These are phyloP conservation scores for Termitomyces sp. DNA, from an alignment of 1,284 basidiomycete genomes.

Conservation along the genomic window DNA sequence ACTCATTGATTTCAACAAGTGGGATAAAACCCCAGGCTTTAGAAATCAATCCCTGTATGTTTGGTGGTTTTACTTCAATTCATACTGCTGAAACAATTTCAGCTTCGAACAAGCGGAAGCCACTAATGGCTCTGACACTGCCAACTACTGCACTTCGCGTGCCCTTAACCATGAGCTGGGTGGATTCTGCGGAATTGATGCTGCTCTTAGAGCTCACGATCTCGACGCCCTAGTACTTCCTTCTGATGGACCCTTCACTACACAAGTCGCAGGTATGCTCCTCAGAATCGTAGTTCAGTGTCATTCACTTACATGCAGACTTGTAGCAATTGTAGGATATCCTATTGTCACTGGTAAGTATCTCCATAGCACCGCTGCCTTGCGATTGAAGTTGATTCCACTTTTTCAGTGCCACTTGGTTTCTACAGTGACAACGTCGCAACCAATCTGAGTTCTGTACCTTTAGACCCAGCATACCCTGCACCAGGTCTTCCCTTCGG, in stretches of 20 bases:
- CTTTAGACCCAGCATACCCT: constrained; percentile 43
- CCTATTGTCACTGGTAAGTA: constrained; percentile 50
- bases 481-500: constrained; percentile 61
- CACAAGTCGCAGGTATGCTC: constrained; percentile 31
- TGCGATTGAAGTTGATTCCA: neutral
- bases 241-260: constrained; percentile 43
- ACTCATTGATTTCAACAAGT: constrained; percentile 50
- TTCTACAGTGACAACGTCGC: constrained; percentile 54
- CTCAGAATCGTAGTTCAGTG: neutral
- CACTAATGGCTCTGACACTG: constrained; percentile 41
- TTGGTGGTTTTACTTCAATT: constrained; percentile 1
- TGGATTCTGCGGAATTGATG: constrained; percentile 53
- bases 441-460: no score
- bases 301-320: neutral
- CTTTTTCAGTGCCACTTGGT: constrained; percentile 47
- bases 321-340: constrained; percentile 52
- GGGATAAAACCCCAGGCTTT: constrained; percentile 47
- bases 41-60: constrained; percentile 42
- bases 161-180: constrained; percentile 49
- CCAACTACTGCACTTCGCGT: constrained; percentile 47
- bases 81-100: constrained; percentile 15
- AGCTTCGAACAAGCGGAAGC: constrained; percentile 44
- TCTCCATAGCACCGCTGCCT: neutral
- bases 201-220: constrained; percentile 43
- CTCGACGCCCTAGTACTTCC: constrained; percentile 59